phyloP scores from a whole-genome alignment of 192 early-diverging fungal genomes.

The Rhizoclosmatium globosum region DNA sequence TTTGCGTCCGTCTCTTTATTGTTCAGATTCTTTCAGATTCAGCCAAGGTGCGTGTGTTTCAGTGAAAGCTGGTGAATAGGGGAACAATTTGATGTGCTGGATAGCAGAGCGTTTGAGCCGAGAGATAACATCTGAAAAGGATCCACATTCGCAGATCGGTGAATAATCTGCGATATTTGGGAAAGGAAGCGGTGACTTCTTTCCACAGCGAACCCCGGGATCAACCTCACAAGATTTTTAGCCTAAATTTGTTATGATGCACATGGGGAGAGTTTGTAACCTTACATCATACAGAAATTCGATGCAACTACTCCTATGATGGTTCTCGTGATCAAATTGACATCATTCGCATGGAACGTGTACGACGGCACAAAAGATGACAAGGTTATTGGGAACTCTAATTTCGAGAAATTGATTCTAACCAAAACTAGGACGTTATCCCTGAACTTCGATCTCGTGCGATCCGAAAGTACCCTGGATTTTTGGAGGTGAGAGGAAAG shows the following conservation, averaged over 20 bases:
- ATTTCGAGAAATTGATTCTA: neutral
- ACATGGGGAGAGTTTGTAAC: neutral
- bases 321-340: conserved; percentile 93
- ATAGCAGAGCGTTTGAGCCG: too few species aligned
- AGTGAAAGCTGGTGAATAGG: neutral
- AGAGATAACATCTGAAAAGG: too few species aligned
- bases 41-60: conserved; percentile 7
- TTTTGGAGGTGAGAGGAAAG: conserved; percentile 56
- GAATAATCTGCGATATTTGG: too few species aligned
- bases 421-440: conserved; percentile 53
- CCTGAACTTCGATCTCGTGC: conserved; percentile 72
- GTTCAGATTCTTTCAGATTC: conserved; percentile 2
- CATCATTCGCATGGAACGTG: conserved; percentile 85
- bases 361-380: conserved; percentile 73
- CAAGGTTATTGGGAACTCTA: neutral
- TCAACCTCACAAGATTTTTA: neutral
- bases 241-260: neutral
- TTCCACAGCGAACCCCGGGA: too few species aligned
- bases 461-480: conserved; percentile 65
- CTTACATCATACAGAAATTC: conserved; percentile 56
- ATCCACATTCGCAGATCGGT: too few species aligned
- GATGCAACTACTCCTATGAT: conserved; percentile 94
- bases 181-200: too few species aligned
- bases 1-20: conserved; percentile 33
- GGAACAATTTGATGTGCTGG: too few species aligned